Evolutionary conservation across 768 basidiomycete species (phyloP).

Genomic region (Phlebiopsis gigantea): DNA sequence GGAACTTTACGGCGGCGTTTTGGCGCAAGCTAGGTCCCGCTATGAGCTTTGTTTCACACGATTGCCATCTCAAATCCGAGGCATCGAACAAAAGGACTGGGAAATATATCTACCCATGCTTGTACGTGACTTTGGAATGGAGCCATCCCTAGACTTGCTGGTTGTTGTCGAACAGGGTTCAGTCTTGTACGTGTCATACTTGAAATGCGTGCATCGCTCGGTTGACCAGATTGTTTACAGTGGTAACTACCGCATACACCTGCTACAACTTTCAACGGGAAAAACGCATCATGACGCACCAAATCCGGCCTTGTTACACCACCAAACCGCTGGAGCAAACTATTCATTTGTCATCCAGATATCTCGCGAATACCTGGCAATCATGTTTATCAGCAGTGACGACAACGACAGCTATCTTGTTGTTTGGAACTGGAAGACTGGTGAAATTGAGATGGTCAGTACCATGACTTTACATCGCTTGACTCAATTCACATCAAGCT

Average conservation of each 20-base stretch:
- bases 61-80: conserved; percentile 44
- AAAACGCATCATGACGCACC: conserved; percentile 39
- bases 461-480: neutral
- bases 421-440: conserved; percentile 68
- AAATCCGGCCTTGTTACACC: conserved; percentile 26
- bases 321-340: neutral
- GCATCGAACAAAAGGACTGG: conserved; percentile 45
- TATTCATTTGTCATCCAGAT: conserved; percentile 48
- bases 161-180: conserved; percentile 37
- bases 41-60: conserved; percentile 37
- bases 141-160: conserved; percentile 62
- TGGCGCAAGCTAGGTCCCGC: conserved; percentile 36
- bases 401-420: conserved; percentile 38
- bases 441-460: conserved; percentile 44
- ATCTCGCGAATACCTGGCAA: conserved; percentile 44
- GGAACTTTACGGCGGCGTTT: conserved; percentile 55
- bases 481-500: neutral
- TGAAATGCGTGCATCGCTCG: neutral
- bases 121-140: conserved; percentile 58
- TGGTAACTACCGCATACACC: conserved; percentile 33
- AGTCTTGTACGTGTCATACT: neutral
- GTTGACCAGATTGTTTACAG: conserved; percentile 5
- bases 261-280: conserved; percentile 42
- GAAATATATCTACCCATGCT: conserved; percentile 28
- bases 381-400: conserved; percentile 38